Percentiles rank a stretch among this genome's conserved stretches.
Evolutionary conservation across 2,329 filamentous ascomycete genomes (phyloP).

Genomic region (Chaetoscypha palmicola): DNA sequence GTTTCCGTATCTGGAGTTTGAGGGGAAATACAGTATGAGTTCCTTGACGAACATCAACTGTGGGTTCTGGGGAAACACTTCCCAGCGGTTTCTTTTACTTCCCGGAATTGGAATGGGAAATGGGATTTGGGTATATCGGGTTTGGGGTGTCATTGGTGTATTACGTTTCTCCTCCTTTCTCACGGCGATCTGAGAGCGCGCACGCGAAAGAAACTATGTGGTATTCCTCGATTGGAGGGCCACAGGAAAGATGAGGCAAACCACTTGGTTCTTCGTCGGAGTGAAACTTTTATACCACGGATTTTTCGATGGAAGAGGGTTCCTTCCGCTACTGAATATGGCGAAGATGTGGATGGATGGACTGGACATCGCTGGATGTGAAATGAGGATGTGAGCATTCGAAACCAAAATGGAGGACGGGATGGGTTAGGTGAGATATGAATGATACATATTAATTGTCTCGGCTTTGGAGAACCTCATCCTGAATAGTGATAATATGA

Average conservation of each 20-base stretch:
- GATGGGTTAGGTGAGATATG: neutral
- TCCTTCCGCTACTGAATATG: neutral
- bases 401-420: neutral
- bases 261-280: neutral
- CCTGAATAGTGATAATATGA: too few species aligned
- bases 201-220: neutral
- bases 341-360: neutral
- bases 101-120: too few species aligned
- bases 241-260: neutral
- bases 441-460: too few species aligned
- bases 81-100: neutral
- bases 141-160: neutral
- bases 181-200: neutral
- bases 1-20: constrained; percentile 22
- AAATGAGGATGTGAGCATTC: neutral
- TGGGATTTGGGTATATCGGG: neutral
- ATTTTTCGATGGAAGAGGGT: neutral
- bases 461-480: too few species aligned
- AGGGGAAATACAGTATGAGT: constrained; percentile 5
- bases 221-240: neutral
- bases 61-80: neutral
- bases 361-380: neutral
- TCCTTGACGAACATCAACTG: constrained; percentile 5
- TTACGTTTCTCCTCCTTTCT: neutral
- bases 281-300: neutral